Evolutionary conservation across 441 rosid species (phyloP).

Genomic region (Populus hybrid): DNA sequence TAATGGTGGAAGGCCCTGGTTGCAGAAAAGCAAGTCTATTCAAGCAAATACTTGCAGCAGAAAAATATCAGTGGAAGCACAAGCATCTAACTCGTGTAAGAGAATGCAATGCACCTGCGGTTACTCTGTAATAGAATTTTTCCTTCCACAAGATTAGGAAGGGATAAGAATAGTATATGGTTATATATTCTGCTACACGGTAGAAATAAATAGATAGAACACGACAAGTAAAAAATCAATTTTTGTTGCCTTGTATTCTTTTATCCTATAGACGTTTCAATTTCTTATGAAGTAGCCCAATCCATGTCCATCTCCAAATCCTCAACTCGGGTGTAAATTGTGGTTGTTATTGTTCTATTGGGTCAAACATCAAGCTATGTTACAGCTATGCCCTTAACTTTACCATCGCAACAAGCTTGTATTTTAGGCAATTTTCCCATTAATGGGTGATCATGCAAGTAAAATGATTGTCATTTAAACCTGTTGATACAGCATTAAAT

Average conservation of each 20-base stretch:
- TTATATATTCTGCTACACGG: no score
- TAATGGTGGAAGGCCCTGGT: slow-evolving; percentile 97
- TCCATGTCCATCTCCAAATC: no score
- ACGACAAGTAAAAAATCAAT: no score
- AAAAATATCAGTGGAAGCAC: not conserved
- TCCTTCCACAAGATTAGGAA: no score
- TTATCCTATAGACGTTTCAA: no score
- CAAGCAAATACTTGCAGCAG: not conserved
- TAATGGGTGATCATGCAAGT: not conserved
- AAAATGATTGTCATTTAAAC: no score
- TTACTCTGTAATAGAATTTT: no score
- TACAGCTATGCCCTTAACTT: not conserved
- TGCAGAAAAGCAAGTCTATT: not conserved
- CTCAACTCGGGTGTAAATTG: no score
- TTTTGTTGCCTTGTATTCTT: no score
- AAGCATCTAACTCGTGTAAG: not conserved
- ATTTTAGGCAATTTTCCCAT: not conserved
- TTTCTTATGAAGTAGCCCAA: no score
- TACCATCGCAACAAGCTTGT: not conserved
- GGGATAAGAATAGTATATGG: no score
- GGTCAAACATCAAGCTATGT: not conserved
- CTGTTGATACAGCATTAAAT: not conserved
- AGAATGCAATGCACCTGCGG: not conserved
- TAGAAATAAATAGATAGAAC: no score
- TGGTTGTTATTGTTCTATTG: not conserved